A percentile compares a stretch with the other conserved stretches of the same genome.
Conservation (phyloP, 768 basidiomycete genomes). For the Termitomyces sp. region DNA sequence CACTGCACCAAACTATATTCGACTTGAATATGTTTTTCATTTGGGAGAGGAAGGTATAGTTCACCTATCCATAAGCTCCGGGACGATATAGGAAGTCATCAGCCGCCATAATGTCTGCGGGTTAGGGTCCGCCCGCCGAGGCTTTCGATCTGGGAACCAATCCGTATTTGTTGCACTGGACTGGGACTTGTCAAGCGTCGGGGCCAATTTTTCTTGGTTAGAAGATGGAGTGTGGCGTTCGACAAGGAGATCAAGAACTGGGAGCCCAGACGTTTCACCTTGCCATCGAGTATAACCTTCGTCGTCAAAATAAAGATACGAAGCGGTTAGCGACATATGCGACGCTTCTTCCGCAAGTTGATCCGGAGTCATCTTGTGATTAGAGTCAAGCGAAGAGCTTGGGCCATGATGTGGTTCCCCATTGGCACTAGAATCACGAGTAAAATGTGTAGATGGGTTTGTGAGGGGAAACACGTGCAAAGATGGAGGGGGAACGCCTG, state of each 20-base stretch:
- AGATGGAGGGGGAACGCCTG: constrained; percentile 74
- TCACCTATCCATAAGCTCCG: constrained; percentile 92
- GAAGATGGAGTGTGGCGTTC: constrained; percentile 53
- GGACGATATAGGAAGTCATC: constrained; percentile 80
- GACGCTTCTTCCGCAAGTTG: constrained; percentile 53
- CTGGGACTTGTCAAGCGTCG: constrained; percentile 21
- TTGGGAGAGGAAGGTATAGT: constrained; percentile 22
- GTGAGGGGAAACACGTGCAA: constrained; percentile 74
- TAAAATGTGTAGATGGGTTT: constrained; percentile 79
- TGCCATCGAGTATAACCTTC: constrained; percentile 88
- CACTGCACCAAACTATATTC: constrained; percentile 65
- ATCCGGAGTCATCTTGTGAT: constrained; percentile 32
- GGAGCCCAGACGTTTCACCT: constrained; percentile 90
- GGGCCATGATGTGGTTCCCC: constrained; percentile 37
- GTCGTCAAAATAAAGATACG: constrained; percentile 84
- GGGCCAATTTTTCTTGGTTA: constrained; percentile 20
- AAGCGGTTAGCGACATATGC: constrained; percentile 64
- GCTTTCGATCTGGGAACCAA: constrained; percentile 84
- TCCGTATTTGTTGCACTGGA: constrained; percentile 34
- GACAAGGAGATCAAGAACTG: constrained; percentile 78
- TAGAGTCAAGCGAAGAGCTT: constrained; percentile 36
- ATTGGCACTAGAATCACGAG: constrained; percentile 32
- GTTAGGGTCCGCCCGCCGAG: constrained; percentile 71
- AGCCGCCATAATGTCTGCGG: constrained; percentile 86
- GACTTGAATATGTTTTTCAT: constrained; percentile 4